These are phyloP conservation scores for Neurospora sp. DNA, from an alignment of 2,329 filamentous ascomycete species.

Conservation along the genomic window DNA sequence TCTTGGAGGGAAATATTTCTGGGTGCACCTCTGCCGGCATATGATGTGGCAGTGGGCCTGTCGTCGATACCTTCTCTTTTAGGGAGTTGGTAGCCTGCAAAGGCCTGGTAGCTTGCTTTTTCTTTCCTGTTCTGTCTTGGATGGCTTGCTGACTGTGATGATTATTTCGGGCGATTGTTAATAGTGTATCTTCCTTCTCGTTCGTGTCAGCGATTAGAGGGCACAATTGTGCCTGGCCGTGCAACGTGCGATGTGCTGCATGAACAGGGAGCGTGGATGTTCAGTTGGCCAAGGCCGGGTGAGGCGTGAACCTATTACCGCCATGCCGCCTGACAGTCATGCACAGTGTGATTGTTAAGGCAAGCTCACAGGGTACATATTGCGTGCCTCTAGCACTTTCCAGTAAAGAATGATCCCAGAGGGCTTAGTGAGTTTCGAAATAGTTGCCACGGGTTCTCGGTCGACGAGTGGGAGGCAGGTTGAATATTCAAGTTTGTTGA, in stretches of 20 bases:
- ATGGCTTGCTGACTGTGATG: constrained; percentile 1
- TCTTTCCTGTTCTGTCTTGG: constrained; percentile 2
- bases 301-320: constrained; percentile 2
- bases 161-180: not conserved
- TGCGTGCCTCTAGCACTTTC: not conserved
- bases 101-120: not conserved
- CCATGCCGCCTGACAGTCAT: not conserved
- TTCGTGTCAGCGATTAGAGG: not conserved
- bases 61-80: not conserved
- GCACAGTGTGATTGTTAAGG: not conserved
- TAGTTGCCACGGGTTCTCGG: not conserved
- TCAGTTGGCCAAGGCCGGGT: constrained; percentile 4
- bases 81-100: not conserved
- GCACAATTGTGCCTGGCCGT: not conserved
- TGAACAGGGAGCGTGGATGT: constrained; percentile 7
- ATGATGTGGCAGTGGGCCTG: not conserved
- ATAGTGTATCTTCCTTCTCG: constrained; percentile 1
- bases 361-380: not conserved
- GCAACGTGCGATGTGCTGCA: constrained; percentile 7
- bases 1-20: not conserved
- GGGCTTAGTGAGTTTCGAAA: not conserved
- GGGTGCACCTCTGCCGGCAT: not conserved
- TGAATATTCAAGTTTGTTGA: not conserved
- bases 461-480: not conserved
- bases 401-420: not conserved